A percentile compares a stretch with the other conserved stretches of the same genome.
phyloP scores from a whole-genome alignment of 1,284 basidiomycete genomes.

The Heterobasidion irregulare region DNA sequence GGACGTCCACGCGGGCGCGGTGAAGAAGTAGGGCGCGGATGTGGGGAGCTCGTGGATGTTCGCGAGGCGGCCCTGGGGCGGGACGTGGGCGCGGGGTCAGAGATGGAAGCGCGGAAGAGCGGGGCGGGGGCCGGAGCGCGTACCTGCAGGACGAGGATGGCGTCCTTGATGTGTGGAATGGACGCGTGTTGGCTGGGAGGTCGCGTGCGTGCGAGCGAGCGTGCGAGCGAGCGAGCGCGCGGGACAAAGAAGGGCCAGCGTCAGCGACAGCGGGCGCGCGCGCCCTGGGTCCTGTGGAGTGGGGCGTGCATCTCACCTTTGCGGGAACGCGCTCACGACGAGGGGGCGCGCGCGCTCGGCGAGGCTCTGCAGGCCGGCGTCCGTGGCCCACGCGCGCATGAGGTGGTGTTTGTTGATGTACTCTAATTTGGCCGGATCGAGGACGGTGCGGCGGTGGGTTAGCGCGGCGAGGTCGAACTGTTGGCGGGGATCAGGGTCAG shows the following conservation, averaged over 20 bases:
- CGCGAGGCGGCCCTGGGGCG: constrained; percentile 47
- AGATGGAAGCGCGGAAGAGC: background rate
- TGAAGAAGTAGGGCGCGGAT: constrained; percentile 70
- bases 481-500: constrained; percentile 1
- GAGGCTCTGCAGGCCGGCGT: constrained; percentile 34
- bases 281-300: background rate
- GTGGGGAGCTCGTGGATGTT: constrained; percentile 62
- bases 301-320: constrained; percentile 22
- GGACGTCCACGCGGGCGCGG: constrained; percentile 49
- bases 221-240: background rate
- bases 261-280: background rate
- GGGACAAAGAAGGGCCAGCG: constrained; percentile 1
- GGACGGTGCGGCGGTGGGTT: constrained; percentile 68
- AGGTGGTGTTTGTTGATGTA: constrained; percentile 78
- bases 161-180: constrained; percentile 47
- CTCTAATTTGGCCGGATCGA: constrained; percentile 66
- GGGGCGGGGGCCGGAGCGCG: constrained; percentile 1
- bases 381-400: constrained; percentile 34
- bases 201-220: background rate
- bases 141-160: constrained; percentile 50
- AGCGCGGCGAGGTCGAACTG: constrained; percentile 67
- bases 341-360: constrained; percentile 39
- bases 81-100: constrained; percentile 18
- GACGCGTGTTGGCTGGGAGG: constrained; percentile 36
- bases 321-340: constrained; percentile 40